A percentile compares a stretch with the other conserved stretches of the same genome.
Conservation (phyloP, 139 green algal genomes). For the Coelastrella sp. region DNA sequence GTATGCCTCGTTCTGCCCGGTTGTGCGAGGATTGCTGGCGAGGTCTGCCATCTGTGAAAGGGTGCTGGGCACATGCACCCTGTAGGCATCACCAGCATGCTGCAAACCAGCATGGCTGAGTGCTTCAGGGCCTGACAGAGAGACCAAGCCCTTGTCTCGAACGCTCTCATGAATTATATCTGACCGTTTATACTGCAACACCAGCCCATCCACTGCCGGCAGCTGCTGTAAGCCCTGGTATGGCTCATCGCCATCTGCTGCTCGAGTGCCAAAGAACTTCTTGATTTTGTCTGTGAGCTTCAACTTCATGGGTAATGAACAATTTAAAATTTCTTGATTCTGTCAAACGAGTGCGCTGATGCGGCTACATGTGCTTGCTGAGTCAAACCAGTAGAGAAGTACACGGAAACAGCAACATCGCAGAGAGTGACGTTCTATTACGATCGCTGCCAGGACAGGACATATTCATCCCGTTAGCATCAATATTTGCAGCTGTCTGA, state of each 20-base stretch:
- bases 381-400: not conserved
- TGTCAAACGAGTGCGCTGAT: not conserved
- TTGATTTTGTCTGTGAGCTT: slow-evolving; percentile 50
- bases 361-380: not conserved
- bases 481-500: no score
- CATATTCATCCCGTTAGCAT: no score
- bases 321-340: not conserved
- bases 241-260: not conserved
- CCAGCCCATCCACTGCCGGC: not conserved
- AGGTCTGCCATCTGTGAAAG: slow-evolving; percentile 42
- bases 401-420: not conserved
- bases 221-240: not conserved
- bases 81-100: not conserved
- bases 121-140: not conserved
- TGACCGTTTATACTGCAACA: not conserved
- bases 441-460: no score
- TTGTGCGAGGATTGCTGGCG: slow-evolving; percentile 29
- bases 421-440: no score
- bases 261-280: slow-evolving; percentile 41
- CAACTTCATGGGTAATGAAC: slow-evolving; percentile 45
- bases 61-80: slow-evolving; percentile 25
- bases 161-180: not conserved
- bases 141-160: not conserved
- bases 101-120: no score
- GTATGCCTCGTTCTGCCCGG: slow-evolving; percentile 21